A percentile compares a stretch with the other conserved stretches of the same genome.
Conservation (phyloP, 1,139 yeast species). For the Taphrina deformans region DNA sequence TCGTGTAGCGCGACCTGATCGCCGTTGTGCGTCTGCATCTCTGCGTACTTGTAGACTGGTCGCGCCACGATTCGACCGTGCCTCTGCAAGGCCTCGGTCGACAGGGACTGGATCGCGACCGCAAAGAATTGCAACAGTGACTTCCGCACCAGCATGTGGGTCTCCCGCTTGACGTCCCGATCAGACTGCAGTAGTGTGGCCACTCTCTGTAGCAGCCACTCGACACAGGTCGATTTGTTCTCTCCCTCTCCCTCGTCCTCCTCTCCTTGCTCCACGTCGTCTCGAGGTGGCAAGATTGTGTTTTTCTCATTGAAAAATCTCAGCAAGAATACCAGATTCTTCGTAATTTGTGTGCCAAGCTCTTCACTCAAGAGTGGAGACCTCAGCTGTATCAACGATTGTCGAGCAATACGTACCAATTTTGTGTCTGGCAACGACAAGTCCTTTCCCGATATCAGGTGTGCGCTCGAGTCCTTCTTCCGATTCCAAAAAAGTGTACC, state of each 20-base stretch:
- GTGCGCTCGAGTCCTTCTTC: constrained; percentile 45
- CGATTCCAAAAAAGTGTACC: constrained; percentile 52
- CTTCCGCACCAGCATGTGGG: constrained; percentile 17
- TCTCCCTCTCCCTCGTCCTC: constrained; percentile 41
- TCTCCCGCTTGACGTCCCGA: constrained; percentile 31
- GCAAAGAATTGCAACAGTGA: constrained; percentile 53
- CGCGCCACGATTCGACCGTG: constrained; percentile 51
- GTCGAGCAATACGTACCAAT: constrained; percentile 65
- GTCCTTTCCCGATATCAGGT: constrained; percentile 38
- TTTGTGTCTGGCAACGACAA: constrained; percentile 44
- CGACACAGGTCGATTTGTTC: constrained; percentile 24
- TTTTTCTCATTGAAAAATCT: constrained; percentile 60
- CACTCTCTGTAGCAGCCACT: constrained; percentile 27
- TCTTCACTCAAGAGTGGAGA: constrained; percentile 73
- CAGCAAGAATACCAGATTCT: constrained; percentile 64
- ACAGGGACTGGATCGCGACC: constrained; percentile 56
- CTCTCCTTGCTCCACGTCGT: constrained; percentile 41
- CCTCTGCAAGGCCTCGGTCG: constrained; percentile 47
- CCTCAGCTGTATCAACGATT: constrained; percentile 72
- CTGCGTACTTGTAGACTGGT: constrained; percentile 37
- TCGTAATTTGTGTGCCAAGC: constrained; percentile 65
- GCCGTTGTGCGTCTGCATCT: constrained; percentile 16
- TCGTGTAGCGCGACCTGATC: constrained; percentile 49
- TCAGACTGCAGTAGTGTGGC: constrained; percentile 36
- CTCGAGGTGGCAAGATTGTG: constrained; percentile 46